Evolutionary conservation across 2,329 filamentous ascomycete species (phyloP).

Genomic region (Paraphoma sp.): DNA sequence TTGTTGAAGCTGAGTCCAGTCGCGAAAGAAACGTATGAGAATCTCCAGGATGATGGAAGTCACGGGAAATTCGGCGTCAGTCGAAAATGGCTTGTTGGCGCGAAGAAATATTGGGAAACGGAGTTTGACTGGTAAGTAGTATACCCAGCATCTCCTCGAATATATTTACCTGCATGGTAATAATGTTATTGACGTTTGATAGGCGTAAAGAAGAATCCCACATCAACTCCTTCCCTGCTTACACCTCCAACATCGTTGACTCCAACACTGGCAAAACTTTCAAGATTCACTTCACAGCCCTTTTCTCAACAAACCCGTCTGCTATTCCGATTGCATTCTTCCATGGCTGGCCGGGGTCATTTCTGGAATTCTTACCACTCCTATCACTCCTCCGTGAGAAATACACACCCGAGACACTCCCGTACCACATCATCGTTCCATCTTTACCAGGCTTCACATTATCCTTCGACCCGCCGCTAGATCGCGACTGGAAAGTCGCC

Average conservation of each 20-base stretch:
- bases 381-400: constrained; percentile 55
- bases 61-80: constrained; percentile 40
- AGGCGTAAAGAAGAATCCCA: constrained; percentile 49
- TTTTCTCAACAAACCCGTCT: constrained; percentile 59
- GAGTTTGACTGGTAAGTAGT: constrained; percentile 48
- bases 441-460: constrained; percentile 63
- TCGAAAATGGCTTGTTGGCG: constrained; percentile 34
- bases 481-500: constrained; percentile 51
- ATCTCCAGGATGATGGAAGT: constrained; percentile 30
- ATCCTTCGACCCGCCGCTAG: constrained; percentile 56
- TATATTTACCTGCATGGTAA: background rate
- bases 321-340: constrained; percentile 60
- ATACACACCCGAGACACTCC: constrained; percentile 58
- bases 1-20: constrained; percentile 37
- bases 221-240: constrained; percentile 61
- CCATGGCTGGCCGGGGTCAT: constrained; percentile 64
- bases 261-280: constrained; percentile 44
- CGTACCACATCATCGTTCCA: constrained; percentile 65
- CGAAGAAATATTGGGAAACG: constrained; percentile 39
- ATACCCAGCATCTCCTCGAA: too few relatives aligned
- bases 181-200: background rate
- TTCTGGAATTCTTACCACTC: constrained; percentile 63
- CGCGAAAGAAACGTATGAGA: constrained; percentile 41
- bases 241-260: constrained; percentile 52
- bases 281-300: constrained; percentile 59